Evolutionary conservation across 129 eudicot species (phyloP).

Genomic region (Helichrysum umbraculigerum): DNA sequence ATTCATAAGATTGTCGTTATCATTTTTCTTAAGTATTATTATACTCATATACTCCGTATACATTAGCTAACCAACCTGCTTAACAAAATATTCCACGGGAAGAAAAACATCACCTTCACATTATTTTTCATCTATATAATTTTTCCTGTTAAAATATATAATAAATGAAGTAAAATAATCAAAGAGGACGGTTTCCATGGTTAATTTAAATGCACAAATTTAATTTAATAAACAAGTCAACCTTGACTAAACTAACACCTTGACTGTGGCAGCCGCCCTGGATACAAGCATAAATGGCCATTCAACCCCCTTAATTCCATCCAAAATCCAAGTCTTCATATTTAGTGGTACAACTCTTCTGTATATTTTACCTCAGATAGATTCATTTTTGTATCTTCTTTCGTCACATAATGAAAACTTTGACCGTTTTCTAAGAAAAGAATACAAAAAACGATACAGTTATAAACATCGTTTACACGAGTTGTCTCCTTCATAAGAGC

Average conservation of each 20-base stretch:
- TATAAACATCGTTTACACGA: not conserved
- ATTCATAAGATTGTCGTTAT: no score
- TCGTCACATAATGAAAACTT: not conserved
- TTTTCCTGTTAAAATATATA: not conserved
- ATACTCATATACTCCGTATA: not conserved
- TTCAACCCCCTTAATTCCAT: conserved; percentile 21
- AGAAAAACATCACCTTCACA: conserved; percentile 12
- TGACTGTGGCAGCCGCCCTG: conserved; percentile 33
- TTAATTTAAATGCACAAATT: conserved; percentile 18
- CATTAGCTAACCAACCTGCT: not conserved
- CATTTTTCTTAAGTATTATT: no score
- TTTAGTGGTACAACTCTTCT: conserved; percentile 19
- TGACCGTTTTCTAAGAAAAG: not conserved
- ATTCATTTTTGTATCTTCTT: not conserved
- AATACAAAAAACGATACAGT: not conserved
- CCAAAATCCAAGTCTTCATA: conserved; percentile 11
- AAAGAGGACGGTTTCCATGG: conserved; percentile 37
- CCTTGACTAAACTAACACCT: conserved; percentile 29
- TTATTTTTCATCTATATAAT: conserved; percentile 13
- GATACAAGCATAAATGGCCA: conserved; percentile 14
- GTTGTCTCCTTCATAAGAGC: not conserved
- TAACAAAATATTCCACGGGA: not conserved
- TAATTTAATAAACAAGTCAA: conserved; percentile 32
- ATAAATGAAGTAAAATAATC: conserved; percentile 22
- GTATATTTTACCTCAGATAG: not conserved